These are phyloP conservation scores for Phytophthora sansomeana DNA, from an alignment of 352 stramenopile genomes.

Conservation along the genomic window DNA sequence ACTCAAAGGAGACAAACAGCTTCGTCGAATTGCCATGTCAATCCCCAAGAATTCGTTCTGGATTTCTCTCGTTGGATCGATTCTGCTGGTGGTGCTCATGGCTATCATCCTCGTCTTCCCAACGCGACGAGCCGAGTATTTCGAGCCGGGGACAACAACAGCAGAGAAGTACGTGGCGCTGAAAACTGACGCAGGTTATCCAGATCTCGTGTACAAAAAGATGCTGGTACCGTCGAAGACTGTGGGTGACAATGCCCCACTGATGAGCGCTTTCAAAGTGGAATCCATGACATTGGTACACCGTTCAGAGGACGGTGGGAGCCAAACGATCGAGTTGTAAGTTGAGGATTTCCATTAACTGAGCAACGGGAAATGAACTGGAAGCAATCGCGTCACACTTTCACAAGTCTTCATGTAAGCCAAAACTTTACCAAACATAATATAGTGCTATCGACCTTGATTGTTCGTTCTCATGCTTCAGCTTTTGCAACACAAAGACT, in stretches of 20 bases:
- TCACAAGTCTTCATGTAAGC: background rate
- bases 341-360: background rate
- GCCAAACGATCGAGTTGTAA: slow-evolving; percentile 28
- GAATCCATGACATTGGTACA: slow-evolving; percentile 32
- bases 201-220: slow-evolving; percentile 41
- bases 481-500: too few relatives aligned
- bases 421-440: too few relatives aligned
- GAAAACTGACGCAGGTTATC: slow-evolving; percentile 32
- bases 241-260: background rate
- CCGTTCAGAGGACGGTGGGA: slow-evolving; percentile 4
- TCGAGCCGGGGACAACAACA: slow-evolving; percentile 32
- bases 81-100: slow-evolving; percentile 34
- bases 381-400: background rate
- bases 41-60: slow-evolving; percentile 45
- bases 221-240: slow-evolving; percentile 22
- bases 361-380: background rate
- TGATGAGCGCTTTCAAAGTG: slow-evolving; percentile 31
- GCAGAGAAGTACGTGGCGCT: slow-evolving; percentile 41
- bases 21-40: slow-evolving; percentile 38
- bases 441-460: too few relatives aligned
- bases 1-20: slow-evolving; percentile 47
- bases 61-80: slow-evolving; percentile 38
- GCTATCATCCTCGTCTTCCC: slow-evolving; percentile 40
- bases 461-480: too few relatives aligned
- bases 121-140: slow-evolving; percentile 36